Evolutionary conservation across 2,329 filamentous ascomycete species (phyloP), one percentile per base, ranked within the genome.

Genomic region (Fusarium nisikadoi): DNA sequence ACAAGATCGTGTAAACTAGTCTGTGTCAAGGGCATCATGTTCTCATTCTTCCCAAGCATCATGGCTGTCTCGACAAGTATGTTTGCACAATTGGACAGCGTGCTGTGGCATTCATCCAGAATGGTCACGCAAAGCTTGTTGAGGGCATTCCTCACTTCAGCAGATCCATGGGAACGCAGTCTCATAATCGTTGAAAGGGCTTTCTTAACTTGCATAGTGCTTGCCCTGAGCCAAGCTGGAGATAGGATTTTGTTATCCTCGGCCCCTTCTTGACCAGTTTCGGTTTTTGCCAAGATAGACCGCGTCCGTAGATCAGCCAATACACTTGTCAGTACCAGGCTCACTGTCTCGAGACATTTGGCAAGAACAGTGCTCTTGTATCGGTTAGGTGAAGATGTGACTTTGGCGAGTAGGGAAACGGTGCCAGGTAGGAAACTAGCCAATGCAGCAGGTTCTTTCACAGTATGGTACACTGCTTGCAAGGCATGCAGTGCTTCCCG

Each of bases 391-490:
- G 90, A 90, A 8, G 92, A 91, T 55, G 97, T 83, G 1, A 94
- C 84, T 76, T 92, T 95, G 5, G 92, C 91, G 29, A 99, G 83
- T 2, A 91, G 90, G 6, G 96, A 98, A 1, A 97, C 89, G 1
- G 94, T 94, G 14, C 95, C 94, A 0, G 97, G 96, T 45, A 98
- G 86, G 77, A 99, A 96, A 68, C 89, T 95, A 14, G 94, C 93
- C 62, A 97, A 84, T 5, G 93, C 90, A n/a, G 92, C 88, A 50
- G 88, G 88, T 75, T 96, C 92, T 57, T 87, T 90, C 46, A 97
- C 86, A 27, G 90, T 88, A 11, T 80, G 77, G 71, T 90, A 89
- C 12, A 96, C 83, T 2, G 88, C 83, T 55, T 88, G 83, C 5
- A 98, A 79, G 11, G 92, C 90, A 17, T 84, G 81, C 7, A 94